Conservation (phyloP, 805 yeast genomes). For the Candida krabiensis region DNA sequence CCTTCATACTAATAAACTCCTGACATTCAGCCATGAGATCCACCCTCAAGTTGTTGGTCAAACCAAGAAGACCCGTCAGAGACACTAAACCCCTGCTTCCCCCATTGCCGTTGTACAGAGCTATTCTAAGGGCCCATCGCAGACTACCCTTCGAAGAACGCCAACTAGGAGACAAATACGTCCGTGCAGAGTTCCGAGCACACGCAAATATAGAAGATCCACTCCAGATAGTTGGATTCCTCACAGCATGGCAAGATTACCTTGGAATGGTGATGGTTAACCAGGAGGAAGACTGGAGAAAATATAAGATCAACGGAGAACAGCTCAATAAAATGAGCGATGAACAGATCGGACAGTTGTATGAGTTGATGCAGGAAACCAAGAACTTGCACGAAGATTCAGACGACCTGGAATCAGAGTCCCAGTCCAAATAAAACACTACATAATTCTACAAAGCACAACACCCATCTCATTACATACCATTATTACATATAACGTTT, state of each 20-base stretch:
- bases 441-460: background rate
- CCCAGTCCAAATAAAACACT: background rate
- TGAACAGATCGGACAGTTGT: constrained; percentile 82
- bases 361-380: constrained; percentile 78
- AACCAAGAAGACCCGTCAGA: constrained; percentile 27
- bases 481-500: background rate
- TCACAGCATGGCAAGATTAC: constrained; percentile 93
- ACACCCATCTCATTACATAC: background rate
- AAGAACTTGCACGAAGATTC: constrained; percentile 22
- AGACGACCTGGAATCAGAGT: constrained; percentile 7
- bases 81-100: constrained; percentile 59
- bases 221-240: constrained; percentile 87
- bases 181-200: constrained; percentile 83
- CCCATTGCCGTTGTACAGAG: constrained; percentile 75
- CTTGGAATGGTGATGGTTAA: constrained; percentile 44
- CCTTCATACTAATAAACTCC: too few relatives aligned
- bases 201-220: constrained; percentile 86
- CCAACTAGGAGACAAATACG: constrained; percentile 85
- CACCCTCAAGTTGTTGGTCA: constrained; percentile 34
- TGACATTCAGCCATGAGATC: too few relatives aligned
- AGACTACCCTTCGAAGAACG: constrained; percentile 67
- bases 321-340: constrained; percentile 83
- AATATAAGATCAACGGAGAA: constrained; percentile 57
- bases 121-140: constrained; percentile 80
- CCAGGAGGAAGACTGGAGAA: constrained; percentile 63